A percentile compares a stretch with the other conserved stretches of the same genome.
Evolutionary conservation across 176 grass and related monocot genomes (phyloP).

Genomic region (Triticum turgidum): DNA sequence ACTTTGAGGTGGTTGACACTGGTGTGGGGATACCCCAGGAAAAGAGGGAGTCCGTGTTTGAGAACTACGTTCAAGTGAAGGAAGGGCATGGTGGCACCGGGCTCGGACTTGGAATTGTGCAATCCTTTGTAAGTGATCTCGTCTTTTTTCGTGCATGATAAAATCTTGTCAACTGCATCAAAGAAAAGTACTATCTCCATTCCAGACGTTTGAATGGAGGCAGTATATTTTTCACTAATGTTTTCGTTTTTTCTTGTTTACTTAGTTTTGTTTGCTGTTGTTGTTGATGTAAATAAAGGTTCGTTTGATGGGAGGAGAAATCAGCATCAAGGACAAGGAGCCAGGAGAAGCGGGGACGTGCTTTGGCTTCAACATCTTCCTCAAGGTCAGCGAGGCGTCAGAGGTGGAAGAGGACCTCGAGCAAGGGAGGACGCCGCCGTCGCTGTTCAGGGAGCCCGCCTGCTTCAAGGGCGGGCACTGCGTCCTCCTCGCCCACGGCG

Average conservation of each 20-base stretch:
- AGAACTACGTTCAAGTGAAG: slow-evolving; percentile 83
- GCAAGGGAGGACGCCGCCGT: neutral
- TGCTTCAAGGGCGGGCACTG: slow-evolving; percentile 56
- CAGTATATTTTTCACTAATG: too few relatives aligned
- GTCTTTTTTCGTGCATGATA: neutral
- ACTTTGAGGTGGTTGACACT: slow-evolving; percentile 75
- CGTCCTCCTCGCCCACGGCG: slow-evolving; percentile 58
- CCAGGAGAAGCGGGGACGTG: slow-evolving; percentile 61
- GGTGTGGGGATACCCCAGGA: slow-evolving; percentile 71
- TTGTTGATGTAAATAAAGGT: slow-evolving; percentile 35
- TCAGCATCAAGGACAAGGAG: slow-evolving; percentile 69
- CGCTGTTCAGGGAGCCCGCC: slow-evolving; percentile 21
- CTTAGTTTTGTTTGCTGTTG: neutral
- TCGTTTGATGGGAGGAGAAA: slow-evolving; percentile 86
- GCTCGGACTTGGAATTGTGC: slow-evolving; percentile 85
- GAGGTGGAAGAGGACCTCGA: slow-evolving; percentile 26
- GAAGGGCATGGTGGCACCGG: slow-evolving; percentile 68
- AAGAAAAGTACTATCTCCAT: too few relatives aligned
- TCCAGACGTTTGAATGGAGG: too few relatives aligned
- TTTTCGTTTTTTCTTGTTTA: neutral
- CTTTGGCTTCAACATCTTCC: slow-evolving; percentile 70
- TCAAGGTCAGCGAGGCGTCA: slow-evolving; percentile 41
- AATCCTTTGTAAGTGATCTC: slow-evolving; percentile 65
- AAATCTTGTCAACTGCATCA: neutral
- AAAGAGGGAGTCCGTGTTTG: slow-evolving; percentile 69